Evolutionary conservation across 148 eudicot species (phyloP).

Genomic region (Nepenthes gracilis): DNA sequence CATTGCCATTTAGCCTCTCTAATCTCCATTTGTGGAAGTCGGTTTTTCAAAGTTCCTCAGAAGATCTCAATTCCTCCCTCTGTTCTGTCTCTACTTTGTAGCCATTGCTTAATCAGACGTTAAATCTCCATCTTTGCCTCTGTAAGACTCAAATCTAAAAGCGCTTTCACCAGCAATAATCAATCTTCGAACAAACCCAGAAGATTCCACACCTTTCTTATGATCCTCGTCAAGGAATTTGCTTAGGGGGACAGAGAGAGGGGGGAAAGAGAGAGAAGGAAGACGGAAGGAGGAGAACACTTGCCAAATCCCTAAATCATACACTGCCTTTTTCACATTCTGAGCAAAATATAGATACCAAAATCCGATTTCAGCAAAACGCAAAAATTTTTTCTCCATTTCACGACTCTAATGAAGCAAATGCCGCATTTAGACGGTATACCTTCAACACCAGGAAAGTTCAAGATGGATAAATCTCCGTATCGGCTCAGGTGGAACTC

Average conservation of each 20-base stretch:
- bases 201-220: too few relatives aligned
- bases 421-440: conserved; percentile 41
- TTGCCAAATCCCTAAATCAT: not conserved
- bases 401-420: conserved; percentile 2
- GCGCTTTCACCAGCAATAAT: too few relatives aligned
- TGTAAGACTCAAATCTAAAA: too few relatives aligned
- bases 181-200: too few relatives aligned
- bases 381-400: not conserved
- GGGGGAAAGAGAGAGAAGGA: not conserved
- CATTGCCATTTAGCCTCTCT: too few relatives aligned
- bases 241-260: not conserved
- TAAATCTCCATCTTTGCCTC: too few relatives aligned
- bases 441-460: conserved; percentile 77
- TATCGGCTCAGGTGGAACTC: conserved; percentile 47
- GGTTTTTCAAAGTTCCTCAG: too few relatives aligned
- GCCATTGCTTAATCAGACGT: too few relatives aligned
- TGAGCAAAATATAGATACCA: not conserved
- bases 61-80: too few relatives aligned
- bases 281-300: not conserved
- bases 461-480: conserved; percentile 69
- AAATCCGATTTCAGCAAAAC: conserved; percentile 12
- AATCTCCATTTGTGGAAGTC: too few relatives aligned
- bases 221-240: not conserved
- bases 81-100: too few relatives aligned
- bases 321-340: not conserved